phyloP scores from a whole-genome alignment of 2,329 filamentous ascomycete genomes.

The Colletotrichum filicis region DNA sequence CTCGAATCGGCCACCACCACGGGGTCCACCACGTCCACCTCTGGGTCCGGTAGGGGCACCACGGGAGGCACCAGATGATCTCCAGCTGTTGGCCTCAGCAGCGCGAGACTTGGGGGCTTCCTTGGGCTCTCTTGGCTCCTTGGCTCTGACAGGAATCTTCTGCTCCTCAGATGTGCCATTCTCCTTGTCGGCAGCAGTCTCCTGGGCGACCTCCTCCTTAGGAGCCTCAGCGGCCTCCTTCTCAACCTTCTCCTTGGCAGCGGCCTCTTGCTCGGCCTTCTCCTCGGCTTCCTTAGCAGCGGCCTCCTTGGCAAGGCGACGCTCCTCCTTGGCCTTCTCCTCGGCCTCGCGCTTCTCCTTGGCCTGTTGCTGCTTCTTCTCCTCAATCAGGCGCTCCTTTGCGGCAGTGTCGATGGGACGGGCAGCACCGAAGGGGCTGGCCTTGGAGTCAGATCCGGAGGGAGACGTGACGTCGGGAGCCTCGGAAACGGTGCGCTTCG shows the following conservation, averaged over 20 bases:
- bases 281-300: conserved; percentile 68
- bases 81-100: conserved; percentile 70
- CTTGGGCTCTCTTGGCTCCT: conserved; percentile 52
- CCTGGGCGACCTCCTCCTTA: conserved; percentile 32
- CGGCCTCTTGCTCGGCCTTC: conserved; percentile 51
- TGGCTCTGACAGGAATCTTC: conserved; percentile 53
- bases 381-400: conserved; percentile 89
- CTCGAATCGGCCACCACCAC: conserved; percentile 57
- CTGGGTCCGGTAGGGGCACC: conserved; percentile 55
- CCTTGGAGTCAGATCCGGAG: conserved; percentile 76
- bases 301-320: conserved; percentile 72
- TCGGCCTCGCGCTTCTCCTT: conserved; percentile 89
- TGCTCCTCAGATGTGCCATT: conserved; percentile 57
- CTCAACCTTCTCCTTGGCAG: conserved; percentile 47
- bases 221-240: conserved; percentile 41
- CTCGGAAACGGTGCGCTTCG: conserved; percentile 92
- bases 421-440: conserved; percentile 93
- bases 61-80: conserved; percentile 61
- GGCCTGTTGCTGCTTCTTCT: conserved; percentile 80
- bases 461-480: conserved; percentile 62
- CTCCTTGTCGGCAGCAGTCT: conserved; percentile 42
- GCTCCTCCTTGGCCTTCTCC: conserved; percentile 85
- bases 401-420: conserved; percentile 93
- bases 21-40: conserved; percentile 33
- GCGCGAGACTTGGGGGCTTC: conserved; percentile 64